Percentiles rank a stretch among this genome's conserved stretches.
These are phyloP conservation scores for Arctostaphylos glauca DNA, from an alignment of 148 eudicot genomes.

Conservation along the genomic window DNA sequence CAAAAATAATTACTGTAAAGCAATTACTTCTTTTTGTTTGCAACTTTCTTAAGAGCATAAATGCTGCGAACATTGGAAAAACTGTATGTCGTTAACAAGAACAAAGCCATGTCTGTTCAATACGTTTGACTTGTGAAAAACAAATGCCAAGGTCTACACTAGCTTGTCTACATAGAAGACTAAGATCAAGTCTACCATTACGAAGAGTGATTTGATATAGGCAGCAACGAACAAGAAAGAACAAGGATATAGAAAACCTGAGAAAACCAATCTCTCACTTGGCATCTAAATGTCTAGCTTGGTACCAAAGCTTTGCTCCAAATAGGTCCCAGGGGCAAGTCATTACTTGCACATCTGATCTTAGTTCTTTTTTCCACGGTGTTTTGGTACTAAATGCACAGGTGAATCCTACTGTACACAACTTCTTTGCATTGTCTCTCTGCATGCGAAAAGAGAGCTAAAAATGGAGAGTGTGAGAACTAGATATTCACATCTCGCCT, in stretches of 20 bases:
- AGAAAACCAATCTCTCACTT: background rate
- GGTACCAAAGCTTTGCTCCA: too few relatives aligned
- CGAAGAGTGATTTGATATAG: background rate
- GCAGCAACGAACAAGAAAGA: background rate
- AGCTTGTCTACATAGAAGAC: background rate
- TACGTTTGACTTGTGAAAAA: background rate
- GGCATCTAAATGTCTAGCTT: background rate
- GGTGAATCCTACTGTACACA: too few relatives aligned
- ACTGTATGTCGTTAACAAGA: background rate
- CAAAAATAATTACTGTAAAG: too few relatives aligned
- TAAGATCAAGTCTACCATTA: background rate
- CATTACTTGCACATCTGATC: background rate
- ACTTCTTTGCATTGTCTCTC: too few relatives aligned
- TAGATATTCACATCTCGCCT: too few relatives aligned
- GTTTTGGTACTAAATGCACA: too few relatives aligned
- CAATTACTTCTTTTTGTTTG: too few relatives aligned
- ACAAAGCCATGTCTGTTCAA: background rate
- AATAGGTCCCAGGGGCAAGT: background rate
- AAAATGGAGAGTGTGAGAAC: too few relatives aligned
- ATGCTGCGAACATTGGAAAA: too few relatives aligned
- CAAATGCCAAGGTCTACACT: background rate
- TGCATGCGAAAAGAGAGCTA: too few relatives aligned
- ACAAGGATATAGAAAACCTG: background rate
- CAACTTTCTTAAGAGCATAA: too few relatives aligned
- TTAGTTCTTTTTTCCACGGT: too few relatives aligned